Conservation (phyloP, 2,329 filamentous ascomycete species). For the Claviceps cyperi region DNA sequence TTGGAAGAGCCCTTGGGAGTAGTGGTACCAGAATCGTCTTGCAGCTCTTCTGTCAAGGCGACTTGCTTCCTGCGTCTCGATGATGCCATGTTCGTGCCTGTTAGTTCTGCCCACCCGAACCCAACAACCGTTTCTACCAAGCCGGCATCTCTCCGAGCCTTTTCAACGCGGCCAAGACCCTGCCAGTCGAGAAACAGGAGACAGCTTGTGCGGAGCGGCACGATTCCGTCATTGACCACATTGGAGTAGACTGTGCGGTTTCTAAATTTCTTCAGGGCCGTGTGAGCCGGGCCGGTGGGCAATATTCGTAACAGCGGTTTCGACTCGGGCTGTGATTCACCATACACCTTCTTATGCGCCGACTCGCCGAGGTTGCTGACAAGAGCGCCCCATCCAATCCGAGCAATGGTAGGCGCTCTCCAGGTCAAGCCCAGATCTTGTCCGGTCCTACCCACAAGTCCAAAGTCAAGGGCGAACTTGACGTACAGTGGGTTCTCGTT, state of each 20-base stretch:
- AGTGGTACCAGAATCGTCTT: conserved; percentile 17
- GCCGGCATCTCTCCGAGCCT: conserved; percentile 81
- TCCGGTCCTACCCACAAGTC: conserved; percentile 86
- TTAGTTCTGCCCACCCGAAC: conserved; percentile 91
- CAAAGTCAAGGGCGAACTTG: conserved; percentile 92
- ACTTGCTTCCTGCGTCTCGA: conserved; percentile 31
- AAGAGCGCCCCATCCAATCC: conserved; percentile 78
- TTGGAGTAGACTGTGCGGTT: conserved; percentile 92
- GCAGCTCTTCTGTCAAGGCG: conserved; percentile 17
- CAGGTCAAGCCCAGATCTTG: conserved; percentile 91
- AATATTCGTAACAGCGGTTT: conserved; percentile 82
- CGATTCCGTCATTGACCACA: conserved; percentile 94
- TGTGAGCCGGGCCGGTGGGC: conserved; percentile 81
- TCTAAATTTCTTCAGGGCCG: conserved; percentile 72
- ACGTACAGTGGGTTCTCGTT: conserved; percentile 97
- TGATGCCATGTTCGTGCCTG: conserved; percentile 45
- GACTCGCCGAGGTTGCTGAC: conserved; percentile 67
- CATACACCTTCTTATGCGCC: conserved; percentile 43
- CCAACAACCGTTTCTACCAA: conserved; percentile 84
- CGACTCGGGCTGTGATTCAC: conserved; percentile 56
- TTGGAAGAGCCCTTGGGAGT: conserved; percentile 16
- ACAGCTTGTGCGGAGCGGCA: conserved; percentile 86
- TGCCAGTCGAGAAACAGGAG: conserved; percentile 96
- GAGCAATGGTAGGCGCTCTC: conserved; percentile 73
- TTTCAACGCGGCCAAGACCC: conserved; percentile 82